phyloP scores from a whole-genome alignment of 2,329 filamentous ascomycete genomes.

The Cladosporium colombiae region DNA sequence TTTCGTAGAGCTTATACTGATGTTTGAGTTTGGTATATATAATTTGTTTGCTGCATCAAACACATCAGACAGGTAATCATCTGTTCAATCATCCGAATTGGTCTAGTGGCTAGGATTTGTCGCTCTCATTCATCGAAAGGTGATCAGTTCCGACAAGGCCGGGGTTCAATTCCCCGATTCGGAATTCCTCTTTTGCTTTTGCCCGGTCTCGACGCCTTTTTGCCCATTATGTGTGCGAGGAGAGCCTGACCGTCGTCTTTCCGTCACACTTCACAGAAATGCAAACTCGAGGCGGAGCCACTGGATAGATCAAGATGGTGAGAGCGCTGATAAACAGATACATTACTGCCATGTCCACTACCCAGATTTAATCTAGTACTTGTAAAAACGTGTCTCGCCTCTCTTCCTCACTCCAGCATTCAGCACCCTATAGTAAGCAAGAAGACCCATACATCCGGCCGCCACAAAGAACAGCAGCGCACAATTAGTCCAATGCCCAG shows the following conservation, averaged over 20 bases:
- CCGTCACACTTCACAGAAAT: too few species aligned
- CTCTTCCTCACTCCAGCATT: slow-evolving; percentile 37
- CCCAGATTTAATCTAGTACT: slow-evolving; percentile 21
- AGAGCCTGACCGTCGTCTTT: neutral
- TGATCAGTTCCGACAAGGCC: slow-evolving; percentile 13
- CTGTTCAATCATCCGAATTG: slow-evolving; percentile 3
- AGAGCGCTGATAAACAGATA: neutral
- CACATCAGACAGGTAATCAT: too few species aligned
- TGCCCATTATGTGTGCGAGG: neutral
- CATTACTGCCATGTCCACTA: neutral
- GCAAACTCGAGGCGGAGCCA: neutral
- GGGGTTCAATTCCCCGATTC: slow-evolving; percentile 14
- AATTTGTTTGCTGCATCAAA: too few species aligned
- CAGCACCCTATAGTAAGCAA: slow-evolving; percentile 57
- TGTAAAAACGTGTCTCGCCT: slow-evolving; percentile 25
- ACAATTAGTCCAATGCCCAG: slow-evolving; percentile 69
- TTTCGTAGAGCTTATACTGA: too few species aligned
- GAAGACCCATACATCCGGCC: slow-evolving; percentile 55
- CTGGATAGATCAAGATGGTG: neutral
- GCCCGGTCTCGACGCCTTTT: neutral
- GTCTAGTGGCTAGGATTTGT: slow-evolving; percentile 16
- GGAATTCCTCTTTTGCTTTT: neutral
- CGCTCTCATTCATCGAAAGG: slow-evolving; percentile 11
- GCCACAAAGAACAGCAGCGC: slow-evolving; percentile 61
- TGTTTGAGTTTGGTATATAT: too few species aligned